These are phyloP conservation scores for Oryza glaberrima DNA, from an alignment of 176 grass and related monocot species.

Conservation along the genomic window DNA sequence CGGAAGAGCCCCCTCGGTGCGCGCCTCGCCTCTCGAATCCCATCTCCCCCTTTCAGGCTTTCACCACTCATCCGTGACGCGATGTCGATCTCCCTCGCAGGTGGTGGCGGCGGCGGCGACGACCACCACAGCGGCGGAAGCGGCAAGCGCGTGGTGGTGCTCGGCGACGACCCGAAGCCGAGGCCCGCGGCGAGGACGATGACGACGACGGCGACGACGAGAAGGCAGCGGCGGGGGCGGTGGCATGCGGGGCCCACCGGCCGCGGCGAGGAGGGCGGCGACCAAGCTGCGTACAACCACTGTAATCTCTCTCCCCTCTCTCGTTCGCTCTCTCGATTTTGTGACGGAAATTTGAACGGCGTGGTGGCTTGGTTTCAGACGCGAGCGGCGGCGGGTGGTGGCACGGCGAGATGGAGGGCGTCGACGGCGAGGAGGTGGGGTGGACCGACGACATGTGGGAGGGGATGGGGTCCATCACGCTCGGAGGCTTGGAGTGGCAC, in stretches of 20 bases:
- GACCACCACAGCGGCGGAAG: background rate
- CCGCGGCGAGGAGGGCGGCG: conserved; percentile 15
- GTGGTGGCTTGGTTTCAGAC: conserved; percentile 50
- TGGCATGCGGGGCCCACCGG: conserved; percentile 22
- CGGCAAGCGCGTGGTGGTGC: conserved; percentile 54
- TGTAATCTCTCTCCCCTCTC: conserved; percentile 45
- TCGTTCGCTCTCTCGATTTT: background rate
- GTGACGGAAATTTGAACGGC: background rate
- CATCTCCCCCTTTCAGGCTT: background rate
- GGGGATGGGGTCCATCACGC: conserved; percentile 72
- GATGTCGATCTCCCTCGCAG: conserved; percentile 5
- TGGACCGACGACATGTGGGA: conserved; percentile 86
- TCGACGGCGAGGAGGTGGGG: conserved; percentile 86
- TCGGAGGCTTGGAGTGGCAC: conserved; percentile 86
- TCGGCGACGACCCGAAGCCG: conserved; percentile 78
- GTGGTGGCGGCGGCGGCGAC: background rate
- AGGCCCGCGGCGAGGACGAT: background rate
- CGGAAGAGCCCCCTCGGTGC: conserved; percentile 58
- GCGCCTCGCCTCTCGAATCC: background rate
- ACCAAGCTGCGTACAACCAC: conserved; percentile 73
- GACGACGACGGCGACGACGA: background rate
- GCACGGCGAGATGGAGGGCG: conserved; percentile 75
- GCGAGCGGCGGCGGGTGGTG: conserved; percentile 75
- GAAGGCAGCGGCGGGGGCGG: background rate
- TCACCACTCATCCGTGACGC: background rate